Evolutionary conservation across 345 rosid species (phyloP).

Genomic region (Turritis glabra): DNA sequence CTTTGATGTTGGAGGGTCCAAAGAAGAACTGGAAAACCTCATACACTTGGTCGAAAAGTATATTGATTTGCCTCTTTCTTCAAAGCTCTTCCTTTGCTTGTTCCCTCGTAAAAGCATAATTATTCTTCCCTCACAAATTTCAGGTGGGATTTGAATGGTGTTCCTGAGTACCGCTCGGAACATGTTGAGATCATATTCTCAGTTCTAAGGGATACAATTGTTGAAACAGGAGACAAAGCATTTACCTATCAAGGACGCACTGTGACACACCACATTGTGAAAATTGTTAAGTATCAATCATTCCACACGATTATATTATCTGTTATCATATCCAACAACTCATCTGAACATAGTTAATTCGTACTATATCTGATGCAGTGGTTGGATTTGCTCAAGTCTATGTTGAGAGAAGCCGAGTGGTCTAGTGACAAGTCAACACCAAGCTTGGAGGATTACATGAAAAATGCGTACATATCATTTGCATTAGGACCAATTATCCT

Average conservation of each 20-base stretch:
- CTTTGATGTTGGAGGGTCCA: constrained; percentile 83
- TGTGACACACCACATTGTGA: constrained; percentile 51
- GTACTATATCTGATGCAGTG: constrained; percentile 55
- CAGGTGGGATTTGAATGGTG: constrained; percentile 68
- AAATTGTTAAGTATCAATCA: constrained; percentile 52
- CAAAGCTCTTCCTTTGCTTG: constrained; percentile 15
- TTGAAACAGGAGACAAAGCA: constrained; percentile 73
- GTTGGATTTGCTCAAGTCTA: constrained; percentile 72
- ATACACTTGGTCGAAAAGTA: constrained; percentile 68
- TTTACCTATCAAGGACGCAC: constrained; percentile 60
- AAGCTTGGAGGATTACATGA: constrained; percentile 67
- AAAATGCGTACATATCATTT: constrained; percentile 61
- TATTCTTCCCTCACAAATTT: constrained; percentile 11
- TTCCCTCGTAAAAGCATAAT: constrained; percentile 17
- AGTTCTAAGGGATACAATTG: constrained; percentile 63
- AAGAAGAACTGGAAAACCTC: constrained; percentile 69
- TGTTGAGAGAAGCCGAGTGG: constrained; percentile 69
- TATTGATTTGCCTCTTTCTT: constrained; percentile 11
- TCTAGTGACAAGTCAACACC: constrained; percentile 53
- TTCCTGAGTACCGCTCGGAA: constrained; percentile 60
- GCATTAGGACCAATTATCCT: constrained; percentile 90
- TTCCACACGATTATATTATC: background rate
- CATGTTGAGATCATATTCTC: constrained; percentile 75
- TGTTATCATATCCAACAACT: constrained; percentile 8
- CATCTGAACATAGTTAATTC: background rate